phyloP scores from a whole-genome alignment of 2,329 filamentous ascomycete genomes.

The Dothidotthia symphoricarpi region DNA sequence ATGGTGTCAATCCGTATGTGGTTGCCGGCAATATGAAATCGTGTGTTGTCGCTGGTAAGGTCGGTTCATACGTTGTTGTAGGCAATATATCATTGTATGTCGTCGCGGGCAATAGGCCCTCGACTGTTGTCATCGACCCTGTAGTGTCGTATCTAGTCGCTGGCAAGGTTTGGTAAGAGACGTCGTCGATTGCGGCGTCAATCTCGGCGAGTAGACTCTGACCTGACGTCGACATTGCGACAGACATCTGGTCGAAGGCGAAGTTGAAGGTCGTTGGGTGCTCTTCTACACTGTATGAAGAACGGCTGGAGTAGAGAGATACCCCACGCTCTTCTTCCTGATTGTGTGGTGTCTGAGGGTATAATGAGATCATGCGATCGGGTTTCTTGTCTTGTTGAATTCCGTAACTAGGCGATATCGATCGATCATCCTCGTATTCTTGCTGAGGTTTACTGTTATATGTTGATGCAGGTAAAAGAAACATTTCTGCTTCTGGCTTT shows the following conservation, averaged over 20 bases:
- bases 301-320: too few relatives aligned
- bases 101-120: too few relatives aligned
- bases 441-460: conserved; percentile 16
- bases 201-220: conserved; percentile 23
- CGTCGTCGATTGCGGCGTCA: conserved; percentile 27
- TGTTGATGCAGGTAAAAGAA: conserved; percentile 23
- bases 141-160: conserved; percentile 1
- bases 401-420: conserved; percentile 4
- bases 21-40: conserved; percentile 10
- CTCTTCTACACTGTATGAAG: background rate
- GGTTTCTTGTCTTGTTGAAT: background rate
- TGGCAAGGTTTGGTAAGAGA: conserved; percentile 17
- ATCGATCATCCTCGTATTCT: conserved; percentile 4
- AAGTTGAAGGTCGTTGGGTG: conserved; percentile 16
- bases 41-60: conserved; percentile 13
- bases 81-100: conserved; percentile 4
- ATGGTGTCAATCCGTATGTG: conserved; percentile 7
- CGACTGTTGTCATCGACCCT: too few relatives aligned
- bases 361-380: conserved; percentile 12
- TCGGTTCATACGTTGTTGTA: conserved; percentile 11
- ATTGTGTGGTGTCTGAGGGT: background rate
- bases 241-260: conserved; percentile 16
- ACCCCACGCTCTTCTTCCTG: background rate
- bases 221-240: conserved; percentile 8
- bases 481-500: conserved; percentile 14